Percentiles rank a stretch among this genome's conserved stretches.
Evolutionary conservation across 257 asterid species (phyloP).

Genomic region (Solanum sejunctum): DNA sequence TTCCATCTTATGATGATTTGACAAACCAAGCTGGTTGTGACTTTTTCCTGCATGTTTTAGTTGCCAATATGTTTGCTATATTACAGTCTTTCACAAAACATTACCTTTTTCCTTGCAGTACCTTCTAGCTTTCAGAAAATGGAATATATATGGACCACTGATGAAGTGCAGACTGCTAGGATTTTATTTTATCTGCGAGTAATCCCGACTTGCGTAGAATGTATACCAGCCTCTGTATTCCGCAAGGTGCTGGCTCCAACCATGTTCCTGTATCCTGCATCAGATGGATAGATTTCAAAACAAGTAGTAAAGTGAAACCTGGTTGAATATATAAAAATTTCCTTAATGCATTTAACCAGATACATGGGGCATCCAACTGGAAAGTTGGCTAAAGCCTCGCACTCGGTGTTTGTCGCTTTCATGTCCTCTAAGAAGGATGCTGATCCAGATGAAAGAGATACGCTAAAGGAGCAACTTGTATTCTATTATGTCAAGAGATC

Average conservation of each 20-base stretch:
- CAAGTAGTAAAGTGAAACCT: neutral
- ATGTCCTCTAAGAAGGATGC: constrained; percentile 69
- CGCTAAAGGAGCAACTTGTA: constrained; percentile 85
- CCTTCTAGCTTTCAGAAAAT: constrained; percentile 15
- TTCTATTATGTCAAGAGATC: constrained; percentile 73
- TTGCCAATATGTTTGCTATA: neutral
- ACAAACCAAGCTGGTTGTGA: constrained; percentile 44
- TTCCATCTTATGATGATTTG: constrained; percentile 67
- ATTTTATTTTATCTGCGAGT: constrained; percentile 78
- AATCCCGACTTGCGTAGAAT: constrained; percentile 68
- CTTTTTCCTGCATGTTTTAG: neutral
- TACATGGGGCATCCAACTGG: constrained; percentile 85
- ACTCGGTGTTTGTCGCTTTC: constrained; percentile 73
- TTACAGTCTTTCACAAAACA: neutral
- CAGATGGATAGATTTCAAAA: neutral
- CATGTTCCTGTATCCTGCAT: constrained; percentile 83
- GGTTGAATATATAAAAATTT: neutral
- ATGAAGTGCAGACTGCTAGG: constrained; percentile 93
- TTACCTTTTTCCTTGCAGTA: constrained; percentile 26
- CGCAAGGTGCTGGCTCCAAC: constrained; percentile 69
- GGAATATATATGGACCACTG: constrained; percentile 54
- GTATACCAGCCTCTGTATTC: constrained; percentile 46
- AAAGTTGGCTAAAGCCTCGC: constrained; percentile 78
- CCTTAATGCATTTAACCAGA: constrained; percentile 42
- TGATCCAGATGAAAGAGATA: constrained; percentile 45